These are phyloP conservation scores for Periglandula ipomoeae DNA, from an alignment of 2,329 filamentous ascomycete genomes.

Conservation along the genomic window DNA sequence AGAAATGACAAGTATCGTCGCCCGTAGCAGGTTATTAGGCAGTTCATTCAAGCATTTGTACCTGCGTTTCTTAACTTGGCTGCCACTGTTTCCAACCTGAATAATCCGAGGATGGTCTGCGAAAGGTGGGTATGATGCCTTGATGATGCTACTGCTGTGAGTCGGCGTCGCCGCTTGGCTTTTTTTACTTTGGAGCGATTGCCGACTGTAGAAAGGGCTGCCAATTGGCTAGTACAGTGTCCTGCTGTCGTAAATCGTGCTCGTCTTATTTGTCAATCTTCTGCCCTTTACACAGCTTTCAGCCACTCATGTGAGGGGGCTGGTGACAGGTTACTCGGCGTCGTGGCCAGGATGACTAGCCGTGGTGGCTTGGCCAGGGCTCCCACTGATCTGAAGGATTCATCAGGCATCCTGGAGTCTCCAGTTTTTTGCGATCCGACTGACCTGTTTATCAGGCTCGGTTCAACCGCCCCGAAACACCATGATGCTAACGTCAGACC, in stretches of 20 bases:
- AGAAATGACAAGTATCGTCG: too few species aligned
- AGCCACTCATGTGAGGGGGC: conserved; percentile 1
- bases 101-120: not conserved
- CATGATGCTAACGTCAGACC: not conserved
- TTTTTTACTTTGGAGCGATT: not conserved
- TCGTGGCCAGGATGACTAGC: not conserved
- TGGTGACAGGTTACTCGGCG: not conserved
- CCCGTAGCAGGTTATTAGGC: too few species aligned
- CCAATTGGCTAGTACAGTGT: not conserved
- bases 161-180: not conserved
- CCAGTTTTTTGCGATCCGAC: too few species aligned
- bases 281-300: not conserved
- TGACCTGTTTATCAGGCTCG: too few species aligned
- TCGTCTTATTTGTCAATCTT: not conserved
- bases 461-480: too few species aligned
- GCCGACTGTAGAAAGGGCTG: not conserved
- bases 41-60: too few species aligned
- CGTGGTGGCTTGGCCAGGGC: not conserved
- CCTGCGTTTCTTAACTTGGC: not conserved
- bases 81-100: too few species aligned
- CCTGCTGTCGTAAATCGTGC: not conserved
- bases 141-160: not conserved
- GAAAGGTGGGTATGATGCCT: too few species aligned
- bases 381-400: too few species aligned
- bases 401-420: too few species aligned